A percentile compares a stretch with the other conserved stretches of the same genome.
These are phyloP conservation scores for Cryptococcus sp. DNA, from an alignment of 1,284 basidiomycete species.

Conservation along the genomic window DNA sequence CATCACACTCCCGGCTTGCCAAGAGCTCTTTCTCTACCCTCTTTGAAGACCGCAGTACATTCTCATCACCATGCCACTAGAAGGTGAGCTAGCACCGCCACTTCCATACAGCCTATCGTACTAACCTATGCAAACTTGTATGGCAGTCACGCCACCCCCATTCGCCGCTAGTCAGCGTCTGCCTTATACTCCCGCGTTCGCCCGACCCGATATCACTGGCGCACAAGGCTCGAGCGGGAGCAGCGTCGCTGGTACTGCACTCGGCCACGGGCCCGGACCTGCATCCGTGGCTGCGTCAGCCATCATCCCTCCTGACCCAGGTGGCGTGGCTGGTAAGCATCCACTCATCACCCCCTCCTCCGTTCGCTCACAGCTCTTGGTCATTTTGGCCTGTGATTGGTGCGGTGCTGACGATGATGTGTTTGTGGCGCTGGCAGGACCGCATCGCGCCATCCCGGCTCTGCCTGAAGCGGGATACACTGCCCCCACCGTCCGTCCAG, in stretches of 20 bases:
- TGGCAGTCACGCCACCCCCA: constrained; percentile 28
- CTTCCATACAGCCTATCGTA: neutral
- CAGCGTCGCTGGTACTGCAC: neutral
- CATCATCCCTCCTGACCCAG: constrained; percentile 34
- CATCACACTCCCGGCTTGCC: too few relatives aligned
- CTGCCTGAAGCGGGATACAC: constrained; percentile 41
- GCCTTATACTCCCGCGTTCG: constrained; percentile 34
- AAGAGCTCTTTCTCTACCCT: neutral
- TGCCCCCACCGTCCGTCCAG: constrained; percentile 23
- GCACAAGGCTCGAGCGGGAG: constrained; percentile 5
- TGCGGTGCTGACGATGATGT: neutral
- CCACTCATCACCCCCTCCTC: neutral
- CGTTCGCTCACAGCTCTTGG: neutral
- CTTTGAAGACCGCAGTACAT: neutral
- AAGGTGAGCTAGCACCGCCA: constrained; percentile 14
- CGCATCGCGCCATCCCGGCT: constrained; percentile 36
- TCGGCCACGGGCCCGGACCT: constrained; percentile 14
- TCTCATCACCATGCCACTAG: constrained; percentile 16
- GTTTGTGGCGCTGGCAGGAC: constrained; percentile 19
- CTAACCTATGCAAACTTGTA: neutral
- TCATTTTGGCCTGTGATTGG: neutral
- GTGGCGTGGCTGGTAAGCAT: constrained; percentile 37
- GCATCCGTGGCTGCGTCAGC: constrained; percentile 25
- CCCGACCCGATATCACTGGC: constrained; percentile 14
- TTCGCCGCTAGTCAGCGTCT: constrained; percentile 30